Evolutionary conservation across 2,329 filamentous ascomycete genomes (phyloP).

Genomic region (Stemphylium lycopersici): DNA sequence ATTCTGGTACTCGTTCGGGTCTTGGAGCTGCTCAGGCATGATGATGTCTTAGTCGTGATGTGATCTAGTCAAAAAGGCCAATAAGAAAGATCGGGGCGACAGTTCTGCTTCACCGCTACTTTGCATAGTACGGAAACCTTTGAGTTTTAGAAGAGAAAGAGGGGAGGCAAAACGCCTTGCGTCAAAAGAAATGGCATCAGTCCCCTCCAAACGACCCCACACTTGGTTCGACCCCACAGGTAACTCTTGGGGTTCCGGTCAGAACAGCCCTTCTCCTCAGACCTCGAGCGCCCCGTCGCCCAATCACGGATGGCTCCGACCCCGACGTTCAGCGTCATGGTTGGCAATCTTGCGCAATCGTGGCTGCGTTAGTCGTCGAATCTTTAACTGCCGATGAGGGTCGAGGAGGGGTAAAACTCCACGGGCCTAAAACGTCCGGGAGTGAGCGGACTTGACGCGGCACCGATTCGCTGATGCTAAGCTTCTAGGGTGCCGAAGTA

Average conservation of each 20-base stretch:
- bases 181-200: conserved; percentile 13
- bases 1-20: conserved; percentile 48
- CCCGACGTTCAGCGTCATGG: not conserved
- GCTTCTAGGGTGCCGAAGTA: not conserved
- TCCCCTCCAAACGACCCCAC: conserved; percentile 8
- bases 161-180: not conserved
- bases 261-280: not conserved
- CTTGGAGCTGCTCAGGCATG: conserved; percentile 36
- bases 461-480: conserved; percentile 15
- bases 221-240: conserved; percentile 17
- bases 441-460: conserved; percentile 18
- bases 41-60: not conserved
- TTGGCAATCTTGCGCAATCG: not conserved
- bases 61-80: conserved; percentile 1
- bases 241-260: not conserved
- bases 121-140: not conserved
- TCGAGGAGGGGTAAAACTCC: conserved; percentile 29
- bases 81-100: not conserved
- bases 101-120: not conserved
- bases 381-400: conserved; percentile 35
- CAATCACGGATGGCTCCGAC: conserved; percentile 10
- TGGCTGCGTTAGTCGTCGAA: not conserved
- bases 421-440: conserved; percentile 11
- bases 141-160: not conserved
- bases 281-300: not conserved